Evolutionary conservation across 2,329 filamentous ascomycete species (phyloP), one percentile per base, ranked within the genome.

Genomic region (Chrysosphaeria jannelii): DNA sequence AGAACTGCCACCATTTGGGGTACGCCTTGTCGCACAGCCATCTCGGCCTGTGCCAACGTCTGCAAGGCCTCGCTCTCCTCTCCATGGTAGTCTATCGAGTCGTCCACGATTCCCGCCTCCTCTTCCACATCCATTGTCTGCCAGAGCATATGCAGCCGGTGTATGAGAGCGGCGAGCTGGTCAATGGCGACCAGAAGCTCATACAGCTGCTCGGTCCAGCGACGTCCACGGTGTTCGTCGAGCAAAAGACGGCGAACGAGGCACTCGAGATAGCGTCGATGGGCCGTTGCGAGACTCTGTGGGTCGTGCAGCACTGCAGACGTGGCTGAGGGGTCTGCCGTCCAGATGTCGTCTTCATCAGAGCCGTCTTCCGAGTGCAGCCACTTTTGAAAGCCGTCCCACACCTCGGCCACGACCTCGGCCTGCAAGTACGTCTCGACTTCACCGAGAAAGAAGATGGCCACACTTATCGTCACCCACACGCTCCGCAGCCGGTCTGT

Each of bases 401-500:
- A 91, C 2, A 75, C 65, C 15, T 66, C 65, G 28, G 66, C 61
- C 9, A 91, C 67, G 5, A 93, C 67, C 37, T 90, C 78, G 1
- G 72, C 75, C 40, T 91, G 81, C 21, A 93, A 63, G 35, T 89
- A 93, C 3, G 64, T 64, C 33, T 81, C 71, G 9, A 75, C 68
- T 39, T 91, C 79, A 0, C 72, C 75, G 4, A 93, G 51, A 33
- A 93, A 71, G 45, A 90, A 91, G 4, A 89, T 60, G 2, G 75
- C 69, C 3, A 78, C 72, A 36, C 72, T 78, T 33, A 71, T 69
- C 0, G 75, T 88, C 0, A 78, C 81, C 85, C 85, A 97, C 1
- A 81, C 59, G 30, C 65, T 69, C 10, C 85, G 63, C 54, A 89
- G 70, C 1, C 59, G 55, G 16, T 53, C 51, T 4, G 58, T 54